Evolutionary conservation across 345 rosid species (phyloP), one percentile per base, ranked within the genome.

Genomic region (Gossypioides kirkii): DNA sequence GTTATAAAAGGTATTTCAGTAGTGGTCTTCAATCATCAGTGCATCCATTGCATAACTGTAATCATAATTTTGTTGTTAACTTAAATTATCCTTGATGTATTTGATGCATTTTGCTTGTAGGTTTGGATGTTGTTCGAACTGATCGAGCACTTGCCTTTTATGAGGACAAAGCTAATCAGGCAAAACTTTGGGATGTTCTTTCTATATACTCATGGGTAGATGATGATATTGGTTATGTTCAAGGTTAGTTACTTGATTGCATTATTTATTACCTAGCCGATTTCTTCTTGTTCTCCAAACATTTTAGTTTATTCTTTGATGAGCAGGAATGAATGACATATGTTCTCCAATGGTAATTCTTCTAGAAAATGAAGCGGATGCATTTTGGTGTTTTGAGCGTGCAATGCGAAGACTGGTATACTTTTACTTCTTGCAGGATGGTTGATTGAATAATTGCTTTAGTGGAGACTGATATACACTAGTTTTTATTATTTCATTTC

Each of bases 361-460:
- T 83, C 77, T 90, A 20, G 96, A 92, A 78, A 79, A 94, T 69
- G 98, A 94, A 86, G 98, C 90, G 10, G 98, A 94, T 75, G 96
- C 98, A 52, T 94, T 86, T 78, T 94, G 98, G 98, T 94, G 98
- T 86, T 94, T 89, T 83, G 93, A 91, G 86, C 93, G 75, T 74
- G 90, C 87, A 53, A 94, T 94, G 98, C 89, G 90, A 63, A 90
- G 87, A 87, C 79, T 92, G 91, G 96, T 94, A 84, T 69, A 79
- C 58, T 41, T 22, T 45, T 56, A 12, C 60, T 56, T 59, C 50
- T 73, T 28, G 10, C 46, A 14, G 32, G 7, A 23, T 47, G 53
- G 5, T 58, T 42, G n/a, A 36, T 61, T 41, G 49, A 22, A 28
- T 41, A 25, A 28, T 53, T 52, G 61, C 43, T 60, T 36, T 17